phyloP scores from a whole-genome alignment of 2,329 filamentous ascomycete genomes.

The Botrytis paeoniae region DNA sequence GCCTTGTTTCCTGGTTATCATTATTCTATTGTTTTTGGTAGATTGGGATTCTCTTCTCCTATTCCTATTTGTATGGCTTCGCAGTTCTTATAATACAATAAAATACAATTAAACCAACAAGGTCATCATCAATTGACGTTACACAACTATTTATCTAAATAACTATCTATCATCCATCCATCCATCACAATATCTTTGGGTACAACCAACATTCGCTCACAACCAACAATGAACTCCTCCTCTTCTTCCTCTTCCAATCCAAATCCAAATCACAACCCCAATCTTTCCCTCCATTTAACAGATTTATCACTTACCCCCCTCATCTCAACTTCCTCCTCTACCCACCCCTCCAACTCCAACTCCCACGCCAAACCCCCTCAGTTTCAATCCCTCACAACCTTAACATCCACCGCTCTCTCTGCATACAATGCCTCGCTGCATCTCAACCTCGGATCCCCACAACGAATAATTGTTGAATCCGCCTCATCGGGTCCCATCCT shows the following conservation, averaged over 20 bases:
- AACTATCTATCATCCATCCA: not conserved
- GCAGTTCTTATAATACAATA: not conserved
- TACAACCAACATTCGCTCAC: not conserved
- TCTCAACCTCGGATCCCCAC: conserved; percentile 51
- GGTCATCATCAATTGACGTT: not conserved
- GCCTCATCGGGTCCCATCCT: conserved; percentile 40
- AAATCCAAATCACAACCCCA: conserved; percentile 9
- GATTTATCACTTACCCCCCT: conserved; percentile 57
- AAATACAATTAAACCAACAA: not conserved
- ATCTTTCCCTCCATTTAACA: conserved; percentile 43
- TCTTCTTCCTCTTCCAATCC: not conserved
- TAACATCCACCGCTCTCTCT: conserved; percentile 52
- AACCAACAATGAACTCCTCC: conserved; percentile 5
- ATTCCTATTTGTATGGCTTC: not conserved
- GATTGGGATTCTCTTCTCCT: not conserved
- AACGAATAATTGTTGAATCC: conserved; percentile 59
- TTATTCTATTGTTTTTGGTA: not conserved
- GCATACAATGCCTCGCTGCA: conserved; percentile 52
- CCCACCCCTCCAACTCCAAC: conserved; percentile 18
- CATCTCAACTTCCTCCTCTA: conserved; percentile 43
- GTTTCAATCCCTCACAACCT: conserved; percentile 49
- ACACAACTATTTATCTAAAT: not conserved
- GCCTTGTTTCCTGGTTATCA: not conserved
- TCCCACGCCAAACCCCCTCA: conserved; percentile 24
- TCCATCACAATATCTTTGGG: not conserved